Conservation (phyloP, 2,329 filamentous ascomycete genomes). For the Penicillium occitanis region DNA sequence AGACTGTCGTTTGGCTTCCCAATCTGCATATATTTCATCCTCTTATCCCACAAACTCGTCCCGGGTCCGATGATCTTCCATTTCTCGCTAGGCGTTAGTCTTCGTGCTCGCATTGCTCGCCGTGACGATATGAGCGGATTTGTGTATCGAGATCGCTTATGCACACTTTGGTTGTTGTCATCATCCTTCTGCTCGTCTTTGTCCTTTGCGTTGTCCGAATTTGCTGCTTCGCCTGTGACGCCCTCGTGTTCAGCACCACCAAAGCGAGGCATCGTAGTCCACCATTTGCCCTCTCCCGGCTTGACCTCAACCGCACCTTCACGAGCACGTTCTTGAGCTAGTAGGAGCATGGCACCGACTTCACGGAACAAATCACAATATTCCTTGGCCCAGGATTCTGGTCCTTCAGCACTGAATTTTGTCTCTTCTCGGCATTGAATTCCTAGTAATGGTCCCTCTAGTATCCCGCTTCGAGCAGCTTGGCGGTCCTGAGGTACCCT, state of each 20-base stretch:
- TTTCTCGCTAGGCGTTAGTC: constrained; percentile 48
- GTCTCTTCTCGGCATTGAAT: constrained; percentile 57
- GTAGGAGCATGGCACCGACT: constrained; percentile 56
- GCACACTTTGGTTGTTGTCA: constrained; percentile 29
- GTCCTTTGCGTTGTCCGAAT: constrained; percentile 15
- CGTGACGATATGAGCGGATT: constrained; percentile 35
- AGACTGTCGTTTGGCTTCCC: constrained; percentile 50
- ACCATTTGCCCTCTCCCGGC: constrained; percentile 61
- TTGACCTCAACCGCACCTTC: constrained; percentile 53
- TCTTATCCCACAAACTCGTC: constrained; percentile 56
- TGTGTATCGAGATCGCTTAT: constrained; percentile 42
- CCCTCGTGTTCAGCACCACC: constrained; percentile 50
- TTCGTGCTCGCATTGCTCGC: constrained; percentile 38
- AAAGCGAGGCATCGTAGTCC: constrained; percentile 57
- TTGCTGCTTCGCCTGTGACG: constrained; percentile 34
- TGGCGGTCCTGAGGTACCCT: constrained; percentile 54
- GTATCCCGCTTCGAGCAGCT: constrained; percentile 53
- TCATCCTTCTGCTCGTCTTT: constrained; percentile 30
- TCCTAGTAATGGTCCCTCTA: constrained; percentile 60
- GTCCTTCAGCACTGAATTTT: constrained; percentile 47
- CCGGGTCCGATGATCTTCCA: constrained; percentile 56
- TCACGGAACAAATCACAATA: constrained; percentile 59
- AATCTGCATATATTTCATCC: constrained; percentile 57
- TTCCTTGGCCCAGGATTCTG: constrained; percentile 37
- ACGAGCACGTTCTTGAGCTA: constrained; percentile 61